Percentiles rank a stretch among this genome's conserved stretches.
phyloP scores from a whole-genome alignment of 2,329 filamentous ascomycete genomes.

The Verruconis gallopava region DNA sequence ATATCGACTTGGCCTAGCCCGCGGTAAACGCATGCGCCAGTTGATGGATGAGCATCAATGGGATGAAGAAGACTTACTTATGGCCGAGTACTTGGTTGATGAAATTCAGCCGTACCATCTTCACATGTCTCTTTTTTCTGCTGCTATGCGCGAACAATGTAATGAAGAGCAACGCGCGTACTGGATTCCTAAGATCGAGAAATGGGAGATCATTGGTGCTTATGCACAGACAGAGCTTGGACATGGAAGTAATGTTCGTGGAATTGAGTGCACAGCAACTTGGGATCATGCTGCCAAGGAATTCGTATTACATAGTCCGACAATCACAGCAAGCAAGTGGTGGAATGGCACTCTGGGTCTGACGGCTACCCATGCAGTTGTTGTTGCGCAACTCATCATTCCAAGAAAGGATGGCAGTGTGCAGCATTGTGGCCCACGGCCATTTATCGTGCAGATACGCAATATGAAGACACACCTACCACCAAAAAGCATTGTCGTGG shows the following conservation, averaged over 20 bases:
- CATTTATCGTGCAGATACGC: constrained; percentile 40
- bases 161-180: constrained; percentile 33
- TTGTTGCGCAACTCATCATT: constrained; percentile 38
- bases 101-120: constrained; percentile 41
- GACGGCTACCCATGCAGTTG: constrained; percentile 40
- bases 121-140: constrained; percentile 37
- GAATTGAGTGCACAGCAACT: constrained; percentile 34
- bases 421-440: constrained; percentile 36
- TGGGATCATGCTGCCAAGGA: constrained; percentile 33
- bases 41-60: constrained; percentile 33
- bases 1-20: constrained; percentile 39
- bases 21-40: constrained; percentile 37
- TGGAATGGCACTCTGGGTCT: constrained; percentile 41
- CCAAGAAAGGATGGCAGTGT: constrained; percentile 20
- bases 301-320: constrained; percentile 39
- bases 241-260: constrained; percentile 39
- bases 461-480: constrained; percentile 35
- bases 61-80: constrained; percentile 35
- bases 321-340: constrained; percentile 40
- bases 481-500: constrained; percentile 35
- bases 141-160: constrained; percentile 37
- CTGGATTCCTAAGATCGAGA: constrained; percentile 37
- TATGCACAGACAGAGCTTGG: constrained; percentile 41
- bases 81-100: constrained; percentile 39
- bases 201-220: constrained; percentile 37